Conservation (phyloP, 805 yeast species). For the Barnettozyma pratensis region DNA sequence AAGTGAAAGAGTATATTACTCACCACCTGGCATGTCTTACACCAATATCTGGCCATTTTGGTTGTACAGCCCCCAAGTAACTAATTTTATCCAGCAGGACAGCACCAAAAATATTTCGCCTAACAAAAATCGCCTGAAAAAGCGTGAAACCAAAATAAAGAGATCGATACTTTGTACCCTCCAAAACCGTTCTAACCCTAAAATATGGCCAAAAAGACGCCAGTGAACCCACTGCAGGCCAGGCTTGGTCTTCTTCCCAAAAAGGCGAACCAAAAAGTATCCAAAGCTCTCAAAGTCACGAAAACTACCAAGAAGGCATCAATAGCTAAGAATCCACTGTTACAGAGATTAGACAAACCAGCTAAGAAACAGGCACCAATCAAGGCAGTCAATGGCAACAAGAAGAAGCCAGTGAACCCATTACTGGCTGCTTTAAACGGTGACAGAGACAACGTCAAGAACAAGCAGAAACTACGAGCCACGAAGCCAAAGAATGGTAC, state of each 20-base stretch:
- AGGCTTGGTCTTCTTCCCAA: background rate
- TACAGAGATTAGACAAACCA: background rate
- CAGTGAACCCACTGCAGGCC: slow-evolving; percentile 4
- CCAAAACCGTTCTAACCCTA: too few species aligned
- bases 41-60: slow-evolving; percentile 8
- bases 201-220: background rate
- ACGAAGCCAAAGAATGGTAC: background rate
- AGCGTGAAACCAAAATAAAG: background rate
- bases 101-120: too few species aligned
- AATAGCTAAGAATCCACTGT: slow-evolving; percentile 1
- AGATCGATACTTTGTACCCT: too few species aligned
- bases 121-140: too few species aligned
- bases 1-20: background rate
- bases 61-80: background rate
- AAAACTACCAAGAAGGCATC: background rate
- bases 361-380: background rate
- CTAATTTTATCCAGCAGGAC: too few species aligned
- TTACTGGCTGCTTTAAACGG: slow-evolving; percentile 6
- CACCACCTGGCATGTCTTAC: slow-evolving; percentile 6
- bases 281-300: background rate
- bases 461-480: too few species aligned
- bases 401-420: slow-evolving; percentile 6
- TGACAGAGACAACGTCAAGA: background rate
- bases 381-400: background rate
- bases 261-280: background rate